phyloP scores from a whole-genome alignment of 1,284 basidiomycete species.

The Exobasidium rhododendri region DNA sequence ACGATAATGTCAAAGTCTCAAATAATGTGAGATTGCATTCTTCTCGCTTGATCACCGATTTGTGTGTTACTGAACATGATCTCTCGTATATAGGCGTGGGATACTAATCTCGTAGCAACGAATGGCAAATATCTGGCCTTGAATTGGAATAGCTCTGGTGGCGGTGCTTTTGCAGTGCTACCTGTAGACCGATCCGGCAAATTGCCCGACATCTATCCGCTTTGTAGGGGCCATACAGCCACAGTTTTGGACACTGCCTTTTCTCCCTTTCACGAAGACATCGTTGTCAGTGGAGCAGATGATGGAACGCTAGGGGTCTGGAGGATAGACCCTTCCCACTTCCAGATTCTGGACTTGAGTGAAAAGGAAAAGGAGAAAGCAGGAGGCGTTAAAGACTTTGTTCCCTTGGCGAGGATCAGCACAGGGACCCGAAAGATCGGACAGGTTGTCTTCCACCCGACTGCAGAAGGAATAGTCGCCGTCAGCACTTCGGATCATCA shows the following conservation, averaged over 20 bases:
- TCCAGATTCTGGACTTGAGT: slow-evolving; percentile 39
- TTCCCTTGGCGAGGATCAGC: slow-evolving; percentile 63
- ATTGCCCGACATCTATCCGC: slow-evolving; percentile 85
- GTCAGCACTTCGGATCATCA: slow-evolving; percentile 82
- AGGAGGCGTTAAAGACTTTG: slow-evolving; percentile 68
- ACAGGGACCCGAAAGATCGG: slow-evolving; percentile 75
- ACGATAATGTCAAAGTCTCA: slow-evolving; percentile 79
- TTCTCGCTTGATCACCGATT: background rate
- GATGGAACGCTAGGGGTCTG: slow-evolving; percentile 91
- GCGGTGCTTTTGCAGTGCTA: slow-evolving; percentile 89
- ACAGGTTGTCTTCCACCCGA: slow-evolving; percentile 91
- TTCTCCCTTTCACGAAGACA: slow-evolving; percentile 86
- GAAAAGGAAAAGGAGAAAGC: slow-evolving; percentile 44
- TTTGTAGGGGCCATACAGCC: slow-evolving; percentile 77
- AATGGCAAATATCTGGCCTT: slow-evolving; percentile 70
- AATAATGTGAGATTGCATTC: slow-evolving; percentile 49
- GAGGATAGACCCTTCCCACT: slow-evolving; percentile 74
- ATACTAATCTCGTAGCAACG: slow-evolving; percentile 87
- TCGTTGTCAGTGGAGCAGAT: slow-evolving; percentile 86
- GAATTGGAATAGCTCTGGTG: slow-evolving; percentile 92
- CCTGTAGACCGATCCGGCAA: slow-evolving; percentile 64
- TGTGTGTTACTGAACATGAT: slow-evolving; percentile 8
- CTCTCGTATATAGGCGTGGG: slow-evolving; percentile 71
- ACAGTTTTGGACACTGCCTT: slow-evolving; percentile 93
- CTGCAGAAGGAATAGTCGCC: slow-evolving; percentile 79